Evolutionary conservation across 2,329 filamentous ascomycete genomes (phyloP).

Genomic region (Stemphylium vesicarium): DNA sequence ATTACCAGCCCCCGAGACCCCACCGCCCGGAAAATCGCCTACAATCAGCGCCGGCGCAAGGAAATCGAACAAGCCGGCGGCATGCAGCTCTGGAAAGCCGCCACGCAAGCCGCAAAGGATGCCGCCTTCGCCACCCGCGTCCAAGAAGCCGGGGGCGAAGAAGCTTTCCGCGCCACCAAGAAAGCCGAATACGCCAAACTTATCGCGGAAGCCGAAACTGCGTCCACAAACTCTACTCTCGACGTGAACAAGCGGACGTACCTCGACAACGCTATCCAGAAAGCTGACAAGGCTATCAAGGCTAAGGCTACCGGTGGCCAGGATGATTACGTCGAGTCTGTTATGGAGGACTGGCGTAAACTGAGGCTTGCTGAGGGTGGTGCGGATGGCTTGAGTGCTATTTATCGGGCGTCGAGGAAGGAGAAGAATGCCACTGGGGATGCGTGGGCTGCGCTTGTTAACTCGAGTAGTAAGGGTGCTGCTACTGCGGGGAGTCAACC

Average conservation of each 20-base stretch:
- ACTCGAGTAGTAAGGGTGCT: constrained; percentile 14
- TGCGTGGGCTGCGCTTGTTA: constrained; percentile 26
- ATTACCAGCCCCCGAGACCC: constrained; percentile 17
- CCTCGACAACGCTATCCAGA: constrained; percentile 25
- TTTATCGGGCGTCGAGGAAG: constrained; percentile 1
- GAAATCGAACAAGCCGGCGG: constrained; percentile 25
- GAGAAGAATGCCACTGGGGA: constrained; percentile 15
- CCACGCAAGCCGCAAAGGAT: constrained; percentile 9
- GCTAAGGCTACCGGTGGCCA: constrained; percentile 20
- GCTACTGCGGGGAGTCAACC: constrained; percentile 1
- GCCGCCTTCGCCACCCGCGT: constrained; percentile 19
- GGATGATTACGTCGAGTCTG: constrained; percentile 26
- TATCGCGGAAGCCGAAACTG: constrained; percentile 29
- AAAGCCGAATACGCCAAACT: constrained; percentile 19
- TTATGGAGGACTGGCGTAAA: constrained; percentile 14
- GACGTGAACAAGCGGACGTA: constrained; percentile 20
- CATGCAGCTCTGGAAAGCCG: constrained; percentile 21
- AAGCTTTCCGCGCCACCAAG: constrained; percentile 10
- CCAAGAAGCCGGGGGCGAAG: constrained; percentile 20
- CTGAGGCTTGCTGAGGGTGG: neutral
- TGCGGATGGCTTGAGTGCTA: neutral
- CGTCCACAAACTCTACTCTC: constrained; percentile 21
- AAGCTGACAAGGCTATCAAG: constrained; percentile 29
- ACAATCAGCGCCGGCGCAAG: constrained; percentile 19
- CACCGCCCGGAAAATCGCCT: constrained; percentile 17